Base-by-base conservation (phyloP, 805 yeast genomes). In the Saturnispora sanitii region DNA sequence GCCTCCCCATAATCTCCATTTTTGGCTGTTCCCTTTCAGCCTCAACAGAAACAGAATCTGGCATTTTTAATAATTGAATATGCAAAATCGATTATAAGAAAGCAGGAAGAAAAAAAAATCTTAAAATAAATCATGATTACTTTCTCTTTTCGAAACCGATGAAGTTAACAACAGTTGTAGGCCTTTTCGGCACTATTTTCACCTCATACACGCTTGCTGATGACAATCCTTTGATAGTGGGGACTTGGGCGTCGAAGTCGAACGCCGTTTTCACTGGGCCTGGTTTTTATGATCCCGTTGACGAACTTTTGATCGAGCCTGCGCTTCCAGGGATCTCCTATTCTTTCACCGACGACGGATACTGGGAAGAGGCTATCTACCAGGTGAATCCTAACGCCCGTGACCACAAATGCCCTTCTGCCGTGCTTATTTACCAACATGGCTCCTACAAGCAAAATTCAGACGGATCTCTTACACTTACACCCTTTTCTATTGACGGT, bases 241-340 rank as follows among this genome's bases (percentile, higher is more conserved):
- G 98, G 6, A 92, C 99, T 0, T 92, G 99, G 99, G 62, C 88
- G 1, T 81, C 96, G 15, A 92, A 92, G 61, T 79, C 96, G 11
- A 84, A 83, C 59, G 78, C 94, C 11, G 98, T 92, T 6, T 80
- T 90, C 66, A 92, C 99, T 1, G 99, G 99, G 0, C 95, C 97
- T 6, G 82, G 88, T 2, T 92, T 92, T 57, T 92, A 76, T 58
- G 97, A 92, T 60, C 99, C 99, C 2, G 82, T 87, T 22, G 96
- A 90, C 57, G 98, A 92, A 61, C 73, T 90, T 15, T 66, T 92
- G 43, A 84, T 87, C 46, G 99, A 92, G 59, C 99, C 99, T 2
- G 90, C 88, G 7, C 70, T 92, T 32, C 96, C 99, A 2, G 99
- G 99, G 29, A 75, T 90, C 41, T 80, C 94, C 4, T 85, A 80